Conservation (phyloP, 2,329 filamentous ascomycete species). For the Cladosporium colombiae region DNA sequence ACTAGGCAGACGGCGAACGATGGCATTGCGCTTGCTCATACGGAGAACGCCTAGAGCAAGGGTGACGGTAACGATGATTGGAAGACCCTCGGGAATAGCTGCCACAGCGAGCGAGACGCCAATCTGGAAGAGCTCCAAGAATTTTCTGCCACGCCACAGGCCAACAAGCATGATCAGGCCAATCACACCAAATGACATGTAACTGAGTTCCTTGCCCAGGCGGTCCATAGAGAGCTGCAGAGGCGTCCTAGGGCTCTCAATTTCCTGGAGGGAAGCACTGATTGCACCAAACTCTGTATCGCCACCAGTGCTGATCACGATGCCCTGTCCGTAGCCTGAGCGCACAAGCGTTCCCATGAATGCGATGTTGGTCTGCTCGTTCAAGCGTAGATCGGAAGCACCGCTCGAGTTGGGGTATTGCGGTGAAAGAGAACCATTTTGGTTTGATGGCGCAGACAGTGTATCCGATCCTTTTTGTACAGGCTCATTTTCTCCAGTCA, state of each 20-base stretch:
- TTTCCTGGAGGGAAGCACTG: constrained; percentile 88
- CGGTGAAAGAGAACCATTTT: constrained; percentile 44
- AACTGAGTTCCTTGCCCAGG: constrained; percentile 93
- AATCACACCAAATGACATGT: constrained; percentile 94
- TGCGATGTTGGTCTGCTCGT: constrained; percentile 84
- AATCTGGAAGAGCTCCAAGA: constrained; percentile 96
- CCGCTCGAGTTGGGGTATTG: constrained; percentile 60
- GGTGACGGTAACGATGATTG: constrained; percentile 97
- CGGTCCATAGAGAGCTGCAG: constrained; percentile 96
- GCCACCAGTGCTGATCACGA: constrained; percentile 95
- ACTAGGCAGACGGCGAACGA: constrained; percentile 92
- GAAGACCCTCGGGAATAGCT: constrained; percentile 91
- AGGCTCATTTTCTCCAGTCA: constrained; percentile 95
- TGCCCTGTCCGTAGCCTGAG: constrained; percentile 90
- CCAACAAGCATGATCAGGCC: constrained; percentile 89
- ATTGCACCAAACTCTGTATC: constrained; percentile 96
- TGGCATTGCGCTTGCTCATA: constrained; percentile 94
- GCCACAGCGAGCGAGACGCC: constrained; percentile 95
- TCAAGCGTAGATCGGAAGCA: constrained; percentile 65
- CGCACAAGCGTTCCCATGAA: constrained; percentile 98
- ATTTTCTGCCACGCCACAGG: constrained; percentile 81
- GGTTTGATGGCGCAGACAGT: constrained; percentile 39
- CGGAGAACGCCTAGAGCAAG: constrained; percentile 90
- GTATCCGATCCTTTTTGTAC: constrained; percentile 74
- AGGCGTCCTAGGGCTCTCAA: constrained; percentile 91